Evolutionary conservation across 148 eudicot genomes (phyloP).

Genomic region (Cornus suecica): DNA sequence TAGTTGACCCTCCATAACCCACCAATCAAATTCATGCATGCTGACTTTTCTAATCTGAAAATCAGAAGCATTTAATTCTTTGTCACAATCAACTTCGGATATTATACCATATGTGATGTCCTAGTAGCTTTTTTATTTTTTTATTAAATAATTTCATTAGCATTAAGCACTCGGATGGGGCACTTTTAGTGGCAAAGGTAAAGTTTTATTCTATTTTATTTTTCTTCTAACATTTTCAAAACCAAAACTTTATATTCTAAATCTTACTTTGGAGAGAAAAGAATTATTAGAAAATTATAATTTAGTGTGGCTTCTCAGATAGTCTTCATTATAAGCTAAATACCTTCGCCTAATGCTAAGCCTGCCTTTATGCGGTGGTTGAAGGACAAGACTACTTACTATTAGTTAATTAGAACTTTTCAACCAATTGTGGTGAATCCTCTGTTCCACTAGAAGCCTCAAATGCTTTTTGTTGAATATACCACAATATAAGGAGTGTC

Average conservation of each 20-base stretch:
- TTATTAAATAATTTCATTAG: background rate
- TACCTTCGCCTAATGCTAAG: no score
- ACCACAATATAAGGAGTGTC: no score
- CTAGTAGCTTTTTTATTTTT: background rate
- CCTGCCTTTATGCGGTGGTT: no score
- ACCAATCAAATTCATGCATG: background rate
- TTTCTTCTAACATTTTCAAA: no score
- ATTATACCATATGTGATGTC: background rate
- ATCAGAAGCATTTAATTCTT: background rate
- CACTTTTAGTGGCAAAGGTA: background rate
- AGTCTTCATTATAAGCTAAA: no score
- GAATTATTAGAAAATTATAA: background rate
- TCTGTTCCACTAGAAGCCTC: no score
- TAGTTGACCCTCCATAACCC: background rate
- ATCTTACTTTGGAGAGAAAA: background rate
- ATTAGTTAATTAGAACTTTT: no score
- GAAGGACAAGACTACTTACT: no score
- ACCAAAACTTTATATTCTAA: no score
- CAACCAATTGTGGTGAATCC: no score
- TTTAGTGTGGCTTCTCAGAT: no score
- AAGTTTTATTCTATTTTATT: background rate
- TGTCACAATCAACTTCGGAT: background rate
- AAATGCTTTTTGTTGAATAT: no score
- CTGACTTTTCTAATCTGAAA: background rate
- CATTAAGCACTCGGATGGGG: background rate